phyloP scores from a whole-genome alignment of 2,329 filamentous ascomycete species.

The Exophiala sp. region DNA sequence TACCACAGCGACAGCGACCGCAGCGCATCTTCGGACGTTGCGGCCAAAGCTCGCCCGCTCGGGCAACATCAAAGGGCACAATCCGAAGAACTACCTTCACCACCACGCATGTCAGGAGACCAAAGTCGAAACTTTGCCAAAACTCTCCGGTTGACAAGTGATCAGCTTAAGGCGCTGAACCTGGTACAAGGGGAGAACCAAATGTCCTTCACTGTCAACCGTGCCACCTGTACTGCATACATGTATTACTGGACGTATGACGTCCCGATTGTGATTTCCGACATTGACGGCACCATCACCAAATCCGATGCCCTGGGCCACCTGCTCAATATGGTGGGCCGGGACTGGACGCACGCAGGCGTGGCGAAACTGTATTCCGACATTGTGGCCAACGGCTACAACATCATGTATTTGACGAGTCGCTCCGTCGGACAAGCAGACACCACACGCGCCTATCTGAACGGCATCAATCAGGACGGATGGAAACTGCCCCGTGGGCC shows the following conservation, averaged over 20 bases:
- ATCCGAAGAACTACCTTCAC: constrained; percentile 56
- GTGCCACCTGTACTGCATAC: constrained; percentile 81
- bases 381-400: constrained; percentile 92
- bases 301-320: constrained; percentile 94
- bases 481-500: constrained; percentile 82
- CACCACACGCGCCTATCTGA: constrained; percentile 79
- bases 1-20: constrained; percentile 82
- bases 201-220: constrained; percentile 95
- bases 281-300: constrained; percentile 97
- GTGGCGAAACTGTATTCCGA: constrained; percentile 97
- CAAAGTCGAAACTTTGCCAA: constrained; percentile 89
- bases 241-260: constrained; percentile 94
- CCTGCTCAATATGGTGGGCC: constrained; percentile 90
- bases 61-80: constrained; percentile 49
- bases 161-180: constrained; percentile 80
- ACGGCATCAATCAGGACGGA: constrained; percentile 80
- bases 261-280: constrained; percentile 91
- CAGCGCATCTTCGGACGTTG: constrained; percentile 57
- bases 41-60: constrained; percentile 45
- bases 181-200: constrained; percentile 81
- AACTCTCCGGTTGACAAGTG: constrained; percentile 87
- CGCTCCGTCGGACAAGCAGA: constrained; percentile 91
- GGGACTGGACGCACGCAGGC: constrained; percentile 95
- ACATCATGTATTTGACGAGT: constrained; percentile 96
- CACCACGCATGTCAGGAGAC: constrained; percentile 50